Percentiles rank a stretch among this genome's conserved stretches.
phyloP scores from a whole-genome alignment of 805 yeast genomes.

The Lipomyces mesembrius region DNA sequence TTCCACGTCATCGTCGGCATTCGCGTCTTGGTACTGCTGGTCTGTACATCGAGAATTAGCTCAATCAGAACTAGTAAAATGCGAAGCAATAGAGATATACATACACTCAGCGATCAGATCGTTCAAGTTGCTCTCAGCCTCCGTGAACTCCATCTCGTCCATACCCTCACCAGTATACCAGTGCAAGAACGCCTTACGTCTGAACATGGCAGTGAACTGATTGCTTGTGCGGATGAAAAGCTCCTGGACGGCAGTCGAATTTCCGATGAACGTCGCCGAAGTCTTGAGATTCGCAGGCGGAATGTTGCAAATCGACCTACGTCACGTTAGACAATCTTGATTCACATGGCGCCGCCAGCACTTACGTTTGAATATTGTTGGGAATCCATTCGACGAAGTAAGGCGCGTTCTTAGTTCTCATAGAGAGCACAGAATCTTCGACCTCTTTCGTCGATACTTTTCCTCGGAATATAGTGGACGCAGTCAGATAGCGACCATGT shows the following conservation, averaged over 20 bases:
- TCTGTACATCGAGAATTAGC: constrained; percentile 41
- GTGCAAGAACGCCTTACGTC: constrained; percentile 92
- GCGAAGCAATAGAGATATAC: constrained; percentile 1
- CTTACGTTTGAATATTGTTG: constrained; percentile 79
- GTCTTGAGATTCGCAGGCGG: constrained; percentile 84
- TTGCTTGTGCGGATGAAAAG: constrained; percentile 86
- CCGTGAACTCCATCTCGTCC: constrained; percentile 93
- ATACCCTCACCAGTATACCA: constrained; percentile 96
- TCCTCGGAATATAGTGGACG: constrained; percentile 93
- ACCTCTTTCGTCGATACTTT: constrained; percentile 90
- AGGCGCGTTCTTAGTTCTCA: constrained; percentile 78
- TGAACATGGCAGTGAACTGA: constrained; percentile 90
- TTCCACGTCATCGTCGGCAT: constrained; percentile 64
- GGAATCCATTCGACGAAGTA: constrained; percentile 97
- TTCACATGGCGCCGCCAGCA: background rate
- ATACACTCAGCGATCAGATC: constrained; percentile 78
- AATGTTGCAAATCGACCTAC: constrained; percentile 77
- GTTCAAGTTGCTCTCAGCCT: constrained; percentile 89
- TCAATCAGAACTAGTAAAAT: background rate
- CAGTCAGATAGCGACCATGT: constrained; percentile 88
- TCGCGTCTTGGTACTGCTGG: constrained; percentile 89
- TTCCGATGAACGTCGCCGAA: constrained; percentile 92
- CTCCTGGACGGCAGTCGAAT: constrained; percentile 91
- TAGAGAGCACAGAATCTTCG: constrained; percentile 88
- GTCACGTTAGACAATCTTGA: background rate